phyloP scores from a whole-genome alignment of 169 alveolate genomes.

The Eimeria zaria region DNA sequence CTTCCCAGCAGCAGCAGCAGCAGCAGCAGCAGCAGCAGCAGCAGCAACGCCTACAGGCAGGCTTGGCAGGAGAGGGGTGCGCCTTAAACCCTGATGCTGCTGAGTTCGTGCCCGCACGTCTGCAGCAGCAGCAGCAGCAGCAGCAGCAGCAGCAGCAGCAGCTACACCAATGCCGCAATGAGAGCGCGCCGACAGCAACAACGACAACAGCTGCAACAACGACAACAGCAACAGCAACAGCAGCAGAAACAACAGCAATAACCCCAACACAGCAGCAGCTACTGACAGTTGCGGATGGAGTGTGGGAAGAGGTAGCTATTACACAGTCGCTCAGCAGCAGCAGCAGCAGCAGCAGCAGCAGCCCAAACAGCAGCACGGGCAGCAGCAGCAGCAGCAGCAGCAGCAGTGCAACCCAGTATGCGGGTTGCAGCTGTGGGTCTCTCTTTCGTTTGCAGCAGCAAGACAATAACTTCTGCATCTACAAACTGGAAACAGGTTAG shows the following conservation, averaged over 20 bases:
- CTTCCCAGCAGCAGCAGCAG: not conserved
- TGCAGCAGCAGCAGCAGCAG: slow-evolving; percentile 23
- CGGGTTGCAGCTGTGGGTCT: slow-evolving; percentile 13
- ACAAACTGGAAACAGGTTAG: not conserved
- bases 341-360: slow-evolving; percentile 5
- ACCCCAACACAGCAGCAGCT: not conserved
- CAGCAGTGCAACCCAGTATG: slow-evolving; percentile 26
- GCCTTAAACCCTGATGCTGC: slow-evolving; percentile 53
- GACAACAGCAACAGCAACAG: no score
- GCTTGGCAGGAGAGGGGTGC: slow-evolving; percentile 4
- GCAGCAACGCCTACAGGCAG: slow-evolving; percentile 11
- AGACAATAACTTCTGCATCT: not conserved
- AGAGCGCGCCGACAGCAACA: slow-evolving; percentile 1
- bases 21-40: slow-evolving; percentile 46
- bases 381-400: slow-evolving; percentile 23
- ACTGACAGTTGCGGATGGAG: not conserved
- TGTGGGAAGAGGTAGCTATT: slow-evolving; percentile 22
- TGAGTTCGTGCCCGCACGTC: slow-evolving; percentile 31
- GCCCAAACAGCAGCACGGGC: no score
- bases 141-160: no score
- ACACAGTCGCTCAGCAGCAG: not conserved
- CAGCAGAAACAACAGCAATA: not conserved
- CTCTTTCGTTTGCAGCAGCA: slow-evolving; percentile 1
- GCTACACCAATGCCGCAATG: slow-evolving; percentile 32
- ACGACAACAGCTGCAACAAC: not conserved